These are phyloP conservation scores for Conoideocrella luteorostrata DNA, from an alignment of 2,329 filamentous ascomycete genomes.

Conservation along the genomic window DNA sequence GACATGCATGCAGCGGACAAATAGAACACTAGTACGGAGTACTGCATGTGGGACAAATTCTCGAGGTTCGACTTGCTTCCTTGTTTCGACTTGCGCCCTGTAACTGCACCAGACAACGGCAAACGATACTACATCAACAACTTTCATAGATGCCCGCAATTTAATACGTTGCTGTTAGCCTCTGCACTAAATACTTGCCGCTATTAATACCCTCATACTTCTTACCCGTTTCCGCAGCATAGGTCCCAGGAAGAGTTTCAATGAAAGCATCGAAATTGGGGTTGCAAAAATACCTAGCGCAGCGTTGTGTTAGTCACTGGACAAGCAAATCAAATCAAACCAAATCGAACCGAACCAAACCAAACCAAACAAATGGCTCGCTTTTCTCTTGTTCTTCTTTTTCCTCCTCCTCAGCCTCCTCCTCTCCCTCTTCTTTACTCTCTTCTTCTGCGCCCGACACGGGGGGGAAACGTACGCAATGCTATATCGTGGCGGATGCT, in stretches of 20 bases:
- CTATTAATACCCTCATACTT: slow-evolving; percentile 75
- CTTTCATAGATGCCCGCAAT: too few species aligned
- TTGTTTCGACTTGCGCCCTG: too few species aligned
- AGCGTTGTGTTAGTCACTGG: slow-evolving; percentile 1
- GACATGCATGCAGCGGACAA: too few species aligned
- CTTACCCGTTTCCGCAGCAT: slow-evolving; percentile 54
- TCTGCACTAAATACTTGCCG: slow-evolving; percentile 73
- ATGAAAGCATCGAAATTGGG: slow-evolving; percentile 72
- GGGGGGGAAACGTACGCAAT: slow-evolving; percentile 60
- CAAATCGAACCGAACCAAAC: too few species aligned
- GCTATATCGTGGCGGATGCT: slow-evolving; percentile 74
- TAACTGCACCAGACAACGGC: not conserved
- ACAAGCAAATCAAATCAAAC: too few species aligned
- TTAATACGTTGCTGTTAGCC: slow-evolving; percentile 68
- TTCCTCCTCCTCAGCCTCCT: too few species aligned
- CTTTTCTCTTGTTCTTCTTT: too few species aligned
- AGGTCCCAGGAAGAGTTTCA: slow-evolving; percentile 77
- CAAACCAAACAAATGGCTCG: not conserved
- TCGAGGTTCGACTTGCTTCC: too few species aligned
- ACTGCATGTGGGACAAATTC: too few species aligned
- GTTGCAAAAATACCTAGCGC: slow-evolving; percentile 74
- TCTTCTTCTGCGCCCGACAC: too few species aligned
- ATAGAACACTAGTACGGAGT: too few species aligned
- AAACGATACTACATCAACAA: not conserved
- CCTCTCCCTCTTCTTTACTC: too few species aligned